Conservation (phyloP, 1,139 yeast species). For the Candida tunisiensis region DNA sequence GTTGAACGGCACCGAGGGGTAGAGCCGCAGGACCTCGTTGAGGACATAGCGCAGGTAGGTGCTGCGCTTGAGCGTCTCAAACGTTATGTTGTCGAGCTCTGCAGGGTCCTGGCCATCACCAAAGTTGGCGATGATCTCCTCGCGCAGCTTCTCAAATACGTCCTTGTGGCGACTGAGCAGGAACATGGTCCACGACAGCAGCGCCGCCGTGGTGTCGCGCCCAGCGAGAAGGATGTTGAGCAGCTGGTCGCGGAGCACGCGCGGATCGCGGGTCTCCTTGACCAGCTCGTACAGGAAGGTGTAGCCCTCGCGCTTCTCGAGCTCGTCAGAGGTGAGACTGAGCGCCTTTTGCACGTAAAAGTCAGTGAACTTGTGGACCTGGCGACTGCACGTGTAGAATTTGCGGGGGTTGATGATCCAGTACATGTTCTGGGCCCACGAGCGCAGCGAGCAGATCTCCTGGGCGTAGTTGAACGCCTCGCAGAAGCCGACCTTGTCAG, state of each 20-base stretch:
- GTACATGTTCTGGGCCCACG: slow-evolving; percentile 1
- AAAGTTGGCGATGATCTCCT: slow-evolving; percentile 20
- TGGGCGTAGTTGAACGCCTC: slow-evolving; percentile 10
- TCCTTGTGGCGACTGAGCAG: slow-evolving; percentile 29
- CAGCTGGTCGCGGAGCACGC: slow-evolving; percentile 29
- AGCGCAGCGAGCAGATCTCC: slow-evolving; percentile 1
- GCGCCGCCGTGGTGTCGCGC: slow-evolving; percentile 39
- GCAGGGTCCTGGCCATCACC: too few relatives aligned
- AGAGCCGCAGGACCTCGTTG: slow-evolving; percentile 33
- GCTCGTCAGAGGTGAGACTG: slow-evolving; percentile 3
- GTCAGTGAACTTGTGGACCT: slow-evolving; percentile 10
- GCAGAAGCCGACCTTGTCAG: slow-evolving; percentile 19
- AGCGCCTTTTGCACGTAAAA: slow-evolving; percentile 12
- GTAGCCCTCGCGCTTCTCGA: slow-evolving; percentile 14
- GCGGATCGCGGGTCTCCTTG: slow-evolving; percentile 30
- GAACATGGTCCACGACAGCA: slow-evolving; percentile 30
- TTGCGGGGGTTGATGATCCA: slow-evolving; percentile 1
- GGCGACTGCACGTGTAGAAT: slow-evolving; percentile 1
- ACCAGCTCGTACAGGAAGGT: slow-evolving; percentile 31
- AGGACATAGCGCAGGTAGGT: slow-evolving; percentile 30
- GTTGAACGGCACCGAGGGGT: slow-evolving; percentile 37
- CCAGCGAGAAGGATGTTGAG: slow-evolving; percentile 34
- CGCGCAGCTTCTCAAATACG: slow-evolving; percentile 20
- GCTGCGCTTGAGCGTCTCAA: slow-evolving; percentile 33
- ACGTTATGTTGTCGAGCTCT: slow-evolving; percentile 17